Evolutionary conservation across 2,329 filamentous ascomycete genomes (phyloP), one percentile per base, ranked within the genome.

Genomic region (Trichophyton simii): DNA sequence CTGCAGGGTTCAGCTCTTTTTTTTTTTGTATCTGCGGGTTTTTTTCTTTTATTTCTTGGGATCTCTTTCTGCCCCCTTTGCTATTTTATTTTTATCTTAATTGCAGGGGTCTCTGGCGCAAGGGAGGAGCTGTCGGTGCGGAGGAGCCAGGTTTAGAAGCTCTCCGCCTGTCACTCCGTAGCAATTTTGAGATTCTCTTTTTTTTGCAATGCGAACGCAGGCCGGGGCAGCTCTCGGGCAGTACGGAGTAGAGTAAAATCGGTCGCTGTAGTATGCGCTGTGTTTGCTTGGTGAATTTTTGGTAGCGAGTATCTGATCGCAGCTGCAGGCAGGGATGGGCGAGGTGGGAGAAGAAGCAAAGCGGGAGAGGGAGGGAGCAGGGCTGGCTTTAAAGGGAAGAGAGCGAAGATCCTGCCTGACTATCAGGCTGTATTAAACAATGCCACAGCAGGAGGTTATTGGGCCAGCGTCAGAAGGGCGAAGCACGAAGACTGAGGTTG

Each of bases 1-100:
- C n/a, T 54, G 50, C 50, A 54, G 50, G 50, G 50, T 54, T 54
- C 50, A 54, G 50, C 50, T 54, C 4, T 54, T 54, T 34, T 54
- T n/a, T 18, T 54, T 4, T 34, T 50, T 50, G 34, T 38, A 38
- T 38, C 34, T 38, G 34, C 34, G 48, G 48, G 9, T 52, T 52
- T 22, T 31, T 22, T 25, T 54, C 1, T 54, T 54, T 54, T 54
- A 31, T 15, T 54, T 31, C 34, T 36, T 36, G 3, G 11, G 34
- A 50, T 50, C 22, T 52, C 28, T 52, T 52, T 50, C 28, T 52
- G 1, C 3, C 50, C 20, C 18, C 18, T 50, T 22, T 50, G 18
- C 46, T 18, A 18, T 48, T 50, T 50, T 50, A 28, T 50, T 50
- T 50, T 50, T 50, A 22, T 50, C 46, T 28, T 50, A 44, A n/a